Evolutionary conservation across 805 yeast genomes (phyloP), one percentile per base, ranked within the genome.

Genomic region (Maudiozyma pseudohumilis): DNA sequence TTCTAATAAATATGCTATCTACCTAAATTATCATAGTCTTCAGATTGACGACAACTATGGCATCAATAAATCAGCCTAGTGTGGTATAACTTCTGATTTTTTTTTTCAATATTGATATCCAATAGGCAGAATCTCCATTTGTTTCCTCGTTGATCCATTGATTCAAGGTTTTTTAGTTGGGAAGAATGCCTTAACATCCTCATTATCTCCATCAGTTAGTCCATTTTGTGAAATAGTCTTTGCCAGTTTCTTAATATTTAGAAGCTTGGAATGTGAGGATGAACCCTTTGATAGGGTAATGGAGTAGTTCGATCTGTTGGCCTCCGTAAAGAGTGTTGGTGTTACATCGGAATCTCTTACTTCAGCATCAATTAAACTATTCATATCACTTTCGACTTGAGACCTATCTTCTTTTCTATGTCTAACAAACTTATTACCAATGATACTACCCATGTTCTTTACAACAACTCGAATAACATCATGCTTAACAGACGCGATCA

Each of bases 391-490:
- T 7, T 47, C 38, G 12, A 48, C 42, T 31, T 49, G 42, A 16
- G 25, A 27, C 32, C 50, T 52, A 35, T 60, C 61, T 37, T 64
- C 64, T 26, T 52, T 61, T 41, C 63, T 62, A 47, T 65, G 71
- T 27, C 61, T 64, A 43, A 69, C 66, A 44, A 78, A 65, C 48
- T 78, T 77, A 49, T 77, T 78, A 5, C 77, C 76, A 29, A 78
- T 58, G 39, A 79, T 72, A 46, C 68, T 67, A 6, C 85, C 85
- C 5, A 75, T 61, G 46, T 79, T 81, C 29, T 64, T 66, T 33
- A 77, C 52, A 13, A 78, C 69, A 6, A 74, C 60, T 47, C 68
- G 74, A 31, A 74, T 61, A n/a, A 78, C 57, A 47, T 76, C 81
- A 46, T 67, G 73, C 41, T 72, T 70, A 30, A 79, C 50, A 21